Base-by-base conservation (phyloP, 1,139 yeast genomes). In the Meyerozyma sp. region DNA sequence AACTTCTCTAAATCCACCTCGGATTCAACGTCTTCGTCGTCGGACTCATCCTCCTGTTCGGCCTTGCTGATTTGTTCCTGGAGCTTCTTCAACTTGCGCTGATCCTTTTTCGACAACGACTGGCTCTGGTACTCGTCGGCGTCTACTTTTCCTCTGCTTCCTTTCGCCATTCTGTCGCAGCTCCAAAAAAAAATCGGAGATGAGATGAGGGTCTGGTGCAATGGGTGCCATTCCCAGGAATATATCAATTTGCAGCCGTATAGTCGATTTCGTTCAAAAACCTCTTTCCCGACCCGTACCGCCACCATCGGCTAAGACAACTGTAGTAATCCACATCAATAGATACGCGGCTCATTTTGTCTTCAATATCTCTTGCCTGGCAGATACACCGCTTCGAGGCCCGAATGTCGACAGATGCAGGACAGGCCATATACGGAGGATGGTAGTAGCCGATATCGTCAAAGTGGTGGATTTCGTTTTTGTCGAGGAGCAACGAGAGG, bases 391-490 rank as follows among this genome's bases (percentile, higher is more conserved):
- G 66, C 53, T 82, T 82, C 40, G 67, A 79, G 54, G 69, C 68
- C 49, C 64, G 61, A 9, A 75, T 59, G 55, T 67, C 82, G 45
- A 53, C 60, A 45, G 80, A 73, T 48, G 70, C 70, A 0, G 98
- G 98, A 59, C 96, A 91, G 21, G 95, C 77, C 55, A 73, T 68
- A 60, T 86, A 89, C 1, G 98, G 98, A 1, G 77, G 69, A 65
- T 93, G 98, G 53, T 61, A 75, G 63, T 93, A 93, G 0, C 97
- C 98, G 26, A 93, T 75, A 56, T 90, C 96, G 50, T 90, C 95
- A 61, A 93, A 91, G 62, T 90, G 95, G 56, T 87, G 91, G 42
- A 93, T 76, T 54, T 84, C 81, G 38, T 78, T 62, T 48, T 73
- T 79, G 56, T 86, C 88, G 44, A 89, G 69, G 42, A 93, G 65